Conservation (phyloP, 345 rosid genomes). For the Syzygium grande region DNA sequence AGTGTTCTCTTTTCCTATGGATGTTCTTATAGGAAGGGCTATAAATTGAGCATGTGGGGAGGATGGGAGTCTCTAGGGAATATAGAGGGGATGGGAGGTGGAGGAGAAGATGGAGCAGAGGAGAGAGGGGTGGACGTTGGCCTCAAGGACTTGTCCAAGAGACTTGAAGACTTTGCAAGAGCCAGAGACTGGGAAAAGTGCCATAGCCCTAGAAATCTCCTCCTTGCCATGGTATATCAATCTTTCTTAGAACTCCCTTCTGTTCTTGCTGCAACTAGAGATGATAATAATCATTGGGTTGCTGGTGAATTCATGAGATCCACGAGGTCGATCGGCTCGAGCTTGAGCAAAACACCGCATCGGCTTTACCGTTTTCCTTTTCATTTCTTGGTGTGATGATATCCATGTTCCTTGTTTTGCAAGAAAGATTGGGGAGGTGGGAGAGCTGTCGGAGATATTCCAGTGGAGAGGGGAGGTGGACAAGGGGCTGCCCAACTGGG, state of each 20-base stretch:
- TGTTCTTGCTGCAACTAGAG: neutral
- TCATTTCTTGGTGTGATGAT: neutral
- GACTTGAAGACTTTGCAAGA: constrained; percentile 72
- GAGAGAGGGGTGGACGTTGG: constrained; percentile 32
- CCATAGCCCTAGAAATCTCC: constrained; percentile 92
- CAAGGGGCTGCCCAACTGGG: constrained; percentile 74
- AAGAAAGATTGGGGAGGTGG: constrained; percentile 81
- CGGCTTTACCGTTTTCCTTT: neutral
- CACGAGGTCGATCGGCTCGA: neutral
- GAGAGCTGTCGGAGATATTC: constrained; percentile 89
- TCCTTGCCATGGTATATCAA: constrained; percentile 60
- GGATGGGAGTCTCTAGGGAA: neutral
- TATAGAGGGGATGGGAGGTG: neutral
- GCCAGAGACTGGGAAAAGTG: constrained; percentile 85
- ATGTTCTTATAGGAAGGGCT: neutral
- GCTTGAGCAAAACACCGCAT: neutral
- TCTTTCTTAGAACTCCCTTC: neutral
- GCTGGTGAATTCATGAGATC: neutral
- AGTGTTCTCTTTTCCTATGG: neutral
- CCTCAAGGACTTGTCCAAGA: constrained; percentile 52
- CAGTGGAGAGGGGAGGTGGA: constrained; percentile 98
- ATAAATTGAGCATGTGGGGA: neutral
- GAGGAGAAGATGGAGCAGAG: neutral
- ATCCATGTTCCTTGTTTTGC: neutral
- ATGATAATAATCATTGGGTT: neutral